Conservation (phyloP, 2,329 filamentous ascomycete species). For the Tolypocladium nubicola region DNA sequence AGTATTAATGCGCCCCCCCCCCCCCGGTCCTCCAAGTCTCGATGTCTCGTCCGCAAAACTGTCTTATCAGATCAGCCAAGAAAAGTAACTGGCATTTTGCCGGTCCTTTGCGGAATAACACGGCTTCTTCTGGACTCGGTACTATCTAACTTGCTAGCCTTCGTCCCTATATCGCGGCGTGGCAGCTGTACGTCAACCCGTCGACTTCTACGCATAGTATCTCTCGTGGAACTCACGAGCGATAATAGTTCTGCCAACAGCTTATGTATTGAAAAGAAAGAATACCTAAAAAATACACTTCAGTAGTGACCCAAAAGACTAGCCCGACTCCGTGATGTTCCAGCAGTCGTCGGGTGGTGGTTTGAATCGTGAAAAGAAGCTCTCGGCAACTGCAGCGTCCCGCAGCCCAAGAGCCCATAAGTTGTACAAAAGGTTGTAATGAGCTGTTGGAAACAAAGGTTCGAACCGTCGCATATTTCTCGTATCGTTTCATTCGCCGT, state of each 20-base stretch:
- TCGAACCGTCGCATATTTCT: not conserved
- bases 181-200: not conserved
- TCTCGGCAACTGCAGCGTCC: not conserved
- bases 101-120: too few species aligned
- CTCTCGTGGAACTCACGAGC: not conserved
- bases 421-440: not conserved
- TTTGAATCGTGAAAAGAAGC: conserved; percentile 1
- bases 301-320: not conserved
- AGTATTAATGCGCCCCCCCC: too few species aligned
- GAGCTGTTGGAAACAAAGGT: not conserved
- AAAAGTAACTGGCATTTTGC: not conserved
- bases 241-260: not conserved
- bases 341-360: not conserved
- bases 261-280: not conserved
- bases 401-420: not conserved
- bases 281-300: not conserved
- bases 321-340: not conserved
- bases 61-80: not conserved
- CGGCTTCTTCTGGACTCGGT: not conserved
- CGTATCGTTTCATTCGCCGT: not conserved
- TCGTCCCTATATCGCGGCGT: not conserved
- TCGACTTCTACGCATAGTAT: not conserved
- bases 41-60: not conserved
- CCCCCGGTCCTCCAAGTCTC: too few species aligned
- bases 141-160: not conserved